These are phyloP conservation scores for Stachybotrys echinatus DNA, from an alignment of 2,329 filamentous ascomycete genomes.

Conservation along the genomic window DNA sequence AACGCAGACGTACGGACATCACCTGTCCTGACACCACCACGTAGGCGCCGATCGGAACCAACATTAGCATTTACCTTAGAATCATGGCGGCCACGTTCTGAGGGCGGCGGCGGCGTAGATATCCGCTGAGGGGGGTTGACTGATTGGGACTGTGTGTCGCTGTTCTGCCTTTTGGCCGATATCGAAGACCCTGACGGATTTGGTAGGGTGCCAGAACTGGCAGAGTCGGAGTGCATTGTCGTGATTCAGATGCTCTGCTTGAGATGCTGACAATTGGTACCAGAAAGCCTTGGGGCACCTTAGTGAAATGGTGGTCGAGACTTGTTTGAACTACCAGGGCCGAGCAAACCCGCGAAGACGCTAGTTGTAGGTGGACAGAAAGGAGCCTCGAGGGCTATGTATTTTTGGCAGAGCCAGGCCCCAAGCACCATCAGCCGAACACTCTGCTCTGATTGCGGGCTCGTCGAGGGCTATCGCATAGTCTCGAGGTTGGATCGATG, in stretches of 20 bases:
- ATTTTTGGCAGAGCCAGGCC: slow-evolving; percentile 8
- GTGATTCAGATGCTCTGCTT: slow-evolving; percentile 17
- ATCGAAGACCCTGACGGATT: slow-evolving; percentile 14
- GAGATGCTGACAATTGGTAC: too few relatives aligned
- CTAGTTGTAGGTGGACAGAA: neutral
- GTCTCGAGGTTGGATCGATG: slow-evolving; percentile 15
- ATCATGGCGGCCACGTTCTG: slow-evolving; percentile 30
- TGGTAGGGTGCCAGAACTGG: slow-evolving; percentile 20
- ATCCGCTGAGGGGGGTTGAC: slow-evolving; percentile 29
- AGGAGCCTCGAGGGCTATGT: neutral
- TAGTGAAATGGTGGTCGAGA: too few relatives aligned
- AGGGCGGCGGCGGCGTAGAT: slow-evolving; percentile 38
- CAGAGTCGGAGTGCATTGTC: slow-evolving; percentile 26
- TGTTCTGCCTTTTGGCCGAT: slow-evolving; percentile 23
- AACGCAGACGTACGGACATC: slow-evolving; percentile 33
- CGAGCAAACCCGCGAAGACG: too few relatives aligned
- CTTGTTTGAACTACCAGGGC: too few relatives aligned
- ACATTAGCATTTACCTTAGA: neutral
- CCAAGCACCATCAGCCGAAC: slow-evolving; percentile 16
- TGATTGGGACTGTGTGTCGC: slow-evolving; percentile 22
- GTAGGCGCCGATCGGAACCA: slow-evolving; percentile 22
- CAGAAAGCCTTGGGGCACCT: too few relatives aligned
- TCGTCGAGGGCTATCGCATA: slow-evolving; percentile 18
- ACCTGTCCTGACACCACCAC: slow-evolving; percentile 27
- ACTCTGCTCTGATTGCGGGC: slow-evolving; percentile 12